Percentiles rank a stretch among this genome's conserved stretches.
phyloP scores from a whole-genome alignment of 2,329 filamentous ascomycete species.

The Phyllosticta capitalensis region DNA sequence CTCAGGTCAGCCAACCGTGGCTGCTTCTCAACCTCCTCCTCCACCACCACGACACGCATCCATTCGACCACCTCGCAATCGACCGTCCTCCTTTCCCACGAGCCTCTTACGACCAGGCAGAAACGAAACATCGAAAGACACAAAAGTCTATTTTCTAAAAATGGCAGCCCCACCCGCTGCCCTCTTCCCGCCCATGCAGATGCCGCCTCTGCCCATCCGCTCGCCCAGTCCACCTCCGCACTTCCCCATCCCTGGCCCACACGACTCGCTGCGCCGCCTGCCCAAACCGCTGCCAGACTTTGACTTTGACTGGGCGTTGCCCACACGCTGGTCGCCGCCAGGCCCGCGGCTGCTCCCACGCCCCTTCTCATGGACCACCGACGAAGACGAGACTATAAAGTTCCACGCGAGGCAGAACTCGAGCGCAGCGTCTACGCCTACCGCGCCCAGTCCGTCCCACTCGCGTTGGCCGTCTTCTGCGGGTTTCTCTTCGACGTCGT shows the following conservation, averaged over 20 bases:
- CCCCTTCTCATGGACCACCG: neutral
- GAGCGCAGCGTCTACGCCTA: neutral
- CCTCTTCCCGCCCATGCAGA: neutral
- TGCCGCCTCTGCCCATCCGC: neutral
- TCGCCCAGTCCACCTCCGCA: conserved; percentile 5
- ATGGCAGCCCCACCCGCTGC: neutral
- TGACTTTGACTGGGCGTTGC: neutral
- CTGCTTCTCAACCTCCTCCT: neutral
- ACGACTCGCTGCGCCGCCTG: conserved; percentile 2
- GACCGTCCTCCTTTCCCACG: neutral
- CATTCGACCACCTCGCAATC: neutral
- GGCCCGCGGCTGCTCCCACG: neutral
- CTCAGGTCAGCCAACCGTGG: neutral
- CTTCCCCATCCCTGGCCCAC: conserved; percentile 6
- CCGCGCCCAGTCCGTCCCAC: neutral
- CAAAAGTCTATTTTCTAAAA: neutral
- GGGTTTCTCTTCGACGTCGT: neutral
- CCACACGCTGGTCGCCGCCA: neutral
- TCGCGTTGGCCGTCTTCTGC: neutral
- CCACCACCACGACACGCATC: neutral
- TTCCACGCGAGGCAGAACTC: neutral
- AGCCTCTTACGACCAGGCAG: neutral
- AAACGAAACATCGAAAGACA: neutral
- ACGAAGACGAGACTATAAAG: neutral
- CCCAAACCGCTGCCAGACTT: conserved; percentile 4